Base-by-base conservation (phyloP, 2,329 filamentous ascomycete genomes). In the Colletotrichum plurivorum region DNA sequence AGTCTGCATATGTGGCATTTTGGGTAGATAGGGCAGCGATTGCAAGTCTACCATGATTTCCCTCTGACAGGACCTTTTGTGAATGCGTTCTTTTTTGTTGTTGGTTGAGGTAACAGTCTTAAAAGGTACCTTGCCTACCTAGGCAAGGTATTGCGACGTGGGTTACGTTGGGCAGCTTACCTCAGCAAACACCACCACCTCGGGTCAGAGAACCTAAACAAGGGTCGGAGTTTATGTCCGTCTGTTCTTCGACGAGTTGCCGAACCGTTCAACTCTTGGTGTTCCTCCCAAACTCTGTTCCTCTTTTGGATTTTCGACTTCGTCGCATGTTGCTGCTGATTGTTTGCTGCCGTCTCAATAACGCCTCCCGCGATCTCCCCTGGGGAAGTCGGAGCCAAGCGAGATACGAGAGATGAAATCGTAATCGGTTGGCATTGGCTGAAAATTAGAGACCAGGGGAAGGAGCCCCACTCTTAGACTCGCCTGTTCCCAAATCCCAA, bases 351-450 rank as follows among this genome's bases (percentile, higher is more conserved):
- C 31, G 31, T 36, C 31, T 36, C 31, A 36, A 36, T 36, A 3
- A 36, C 41, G 10, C 41, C 12, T 43, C 41, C 16, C 13, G 41
- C 41, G 16, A 15, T 43, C 31, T 36, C 31, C 55, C 41, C 55
- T 20, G 31, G n/a, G 7, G 20, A 25, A 25, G 25, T 43, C 18
- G 36, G 12, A 12, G 20, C 27, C 41, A 68, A 59, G 61, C 61
- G 61, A 65, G 61, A 65, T 59, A 22, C 22, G 62, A 58, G 39
- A 25, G 52, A 56, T 31, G 20, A 43, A 36, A 46, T 57, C 58
- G 48, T 36, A 65, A 36, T 51, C 54, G 43, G 20, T 61, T 16
- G 41, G 36, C 60, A 22, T 58, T 16, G 39, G 53, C 45, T n/a
- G 58, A 61, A 61, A 52, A 53, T 18, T 27, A 25, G 22, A 27